Evolutionary conservation across 352 stramenopile genomes (phyloP).

Genomic region (Peronospora tabacina): DNA sequence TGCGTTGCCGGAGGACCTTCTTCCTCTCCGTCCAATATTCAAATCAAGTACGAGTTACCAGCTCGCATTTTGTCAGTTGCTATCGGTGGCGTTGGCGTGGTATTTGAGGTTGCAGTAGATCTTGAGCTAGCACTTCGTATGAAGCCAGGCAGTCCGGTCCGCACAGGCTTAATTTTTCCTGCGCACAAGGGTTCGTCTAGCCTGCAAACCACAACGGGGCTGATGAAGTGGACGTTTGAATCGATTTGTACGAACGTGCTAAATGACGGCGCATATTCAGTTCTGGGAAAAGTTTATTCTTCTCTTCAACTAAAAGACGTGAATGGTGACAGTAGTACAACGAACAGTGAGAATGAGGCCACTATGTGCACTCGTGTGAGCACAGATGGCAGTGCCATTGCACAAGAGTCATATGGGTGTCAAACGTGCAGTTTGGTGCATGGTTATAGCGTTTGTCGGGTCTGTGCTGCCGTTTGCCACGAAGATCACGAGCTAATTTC

Average conservation of each 20-base stretch:
- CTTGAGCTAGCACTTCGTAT: constrained; percentile 40
- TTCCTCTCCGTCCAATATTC: constrained; percentile 17
- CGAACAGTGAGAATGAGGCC: constrained; percentile 14
- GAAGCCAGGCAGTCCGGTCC: constrained; percentile 24
- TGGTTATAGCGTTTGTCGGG: constrained; percentile 50
- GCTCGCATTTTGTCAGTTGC: constrained; percentile 33
- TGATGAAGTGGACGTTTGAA: constrained; percentile 35
- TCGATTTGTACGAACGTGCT: constrained; percentile 11
- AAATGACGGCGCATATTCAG: constrained; percentile 13
- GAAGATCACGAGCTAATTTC: constrained; percentile 75
- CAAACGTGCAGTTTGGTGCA: constrained; percentile 77
- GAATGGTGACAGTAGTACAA: constrained; percentile 7
- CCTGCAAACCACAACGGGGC: constrained; percentile 9
- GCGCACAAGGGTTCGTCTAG: constrained; percentile 1
- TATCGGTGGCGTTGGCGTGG: constrained; percentile 29
- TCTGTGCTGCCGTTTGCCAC: constrained; percentile 71
- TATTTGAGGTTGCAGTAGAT: constrained; percentile 55
- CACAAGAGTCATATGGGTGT: constrained; percentile 71
- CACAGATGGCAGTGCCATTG: constrained; percentile 77
- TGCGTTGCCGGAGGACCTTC: constrained; percentile 23
- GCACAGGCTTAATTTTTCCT: constrained; percentile 46
- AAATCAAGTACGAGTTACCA: constrained; percentile 41
- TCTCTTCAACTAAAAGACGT: constrained; percentile 19
- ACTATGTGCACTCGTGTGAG: constrained; percentile 52
- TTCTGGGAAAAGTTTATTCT: constrained; percentile 39